Conservation (phyloP, 257 asterid species). For the Plantago major region DNA sequence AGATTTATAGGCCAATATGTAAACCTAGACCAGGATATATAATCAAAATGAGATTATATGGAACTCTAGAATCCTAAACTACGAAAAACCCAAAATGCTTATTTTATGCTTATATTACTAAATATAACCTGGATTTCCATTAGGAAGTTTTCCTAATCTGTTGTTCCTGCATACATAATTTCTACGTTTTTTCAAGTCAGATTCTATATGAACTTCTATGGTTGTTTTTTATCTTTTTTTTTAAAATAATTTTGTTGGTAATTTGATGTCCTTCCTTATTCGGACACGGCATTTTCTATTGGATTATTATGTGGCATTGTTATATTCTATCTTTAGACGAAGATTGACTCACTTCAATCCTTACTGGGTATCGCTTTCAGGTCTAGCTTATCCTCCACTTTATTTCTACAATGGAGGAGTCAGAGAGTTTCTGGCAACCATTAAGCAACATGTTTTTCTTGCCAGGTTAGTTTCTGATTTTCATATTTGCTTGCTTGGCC, state of each 20-base stretch:
- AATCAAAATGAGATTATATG: no score
- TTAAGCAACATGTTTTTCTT: conserved; percentile 76
- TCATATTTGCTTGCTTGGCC: conserved; percentile 19
- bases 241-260: neutral
- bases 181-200: no score
- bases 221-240: no score
- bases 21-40: no score
- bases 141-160: no score
- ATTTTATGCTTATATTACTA: no score
- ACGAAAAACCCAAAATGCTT: no score
- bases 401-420: conserved; percentile 98
- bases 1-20: no score
- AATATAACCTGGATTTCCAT: no score
- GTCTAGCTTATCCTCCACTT: conserved; percentile 92
- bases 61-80: no score
- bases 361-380: conserved; percentile 37
- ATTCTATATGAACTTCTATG: no score
- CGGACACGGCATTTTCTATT: neutral
- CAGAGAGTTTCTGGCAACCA: conserved; percentile 76
- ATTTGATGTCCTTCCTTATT: neutral
- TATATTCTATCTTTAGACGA: neutral
- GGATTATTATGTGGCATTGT: neutral
- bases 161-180: no score
- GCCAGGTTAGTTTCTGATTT: conserved; percentile 63
- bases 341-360: conserved; percentile 8